Base-by-base conservation (phyloP, 108 stramenopile species). In the Fragilariopsis cylindrus region DNA sequence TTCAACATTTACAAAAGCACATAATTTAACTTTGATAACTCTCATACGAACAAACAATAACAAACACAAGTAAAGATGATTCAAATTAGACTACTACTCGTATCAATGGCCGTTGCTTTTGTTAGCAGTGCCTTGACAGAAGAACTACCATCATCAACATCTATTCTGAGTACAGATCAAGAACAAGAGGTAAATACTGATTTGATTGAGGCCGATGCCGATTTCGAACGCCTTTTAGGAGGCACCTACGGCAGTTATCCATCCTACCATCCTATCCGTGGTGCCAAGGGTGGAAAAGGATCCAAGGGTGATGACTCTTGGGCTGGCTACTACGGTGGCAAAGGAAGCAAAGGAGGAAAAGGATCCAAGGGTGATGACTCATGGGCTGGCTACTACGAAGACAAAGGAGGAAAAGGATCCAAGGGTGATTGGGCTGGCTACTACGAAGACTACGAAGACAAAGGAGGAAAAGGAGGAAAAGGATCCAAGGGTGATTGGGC, bases 201-300 rank as follows among this genome's bases (percentile, higher is more conserved):
- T 40, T 44, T 63, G 3, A 63, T 63, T 63, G 62, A 63, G 62
- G 62, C 62, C 4, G 62, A 63, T 45, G 62, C 62, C 9, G 62
- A 63, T 40, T 63, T 63, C 62, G 62, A 63, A 15, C 9, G 62
- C 43, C 62, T 63, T 63, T 44, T 63, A 9, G 62, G 62, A 45
- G 62, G 62, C 12, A 52, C 50, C 50, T 52, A 52, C 50, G 50
- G 50, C 0, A 52, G 50, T 52, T 52, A 52, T 13, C 30, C 30
- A 30, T 13, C 12, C 13, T 11, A 11, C 43, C n/a, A 40, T 7
- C 43, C 43, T 44, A 44, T 43, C 39, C n/a, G 57, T 7, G 57
- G 57, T 7, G 21, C 7, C 16, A 57, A 57, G 18, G 57, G 57
- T 19, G 57, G 43, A 43, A 30, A 41, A 45, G 43, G 62, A 12